These are phyloP conservation scores for Lactifluus piperatus DNA, from an alignment of 768 basidiomycete genomes.

Conservation along the genomic window DNA sequence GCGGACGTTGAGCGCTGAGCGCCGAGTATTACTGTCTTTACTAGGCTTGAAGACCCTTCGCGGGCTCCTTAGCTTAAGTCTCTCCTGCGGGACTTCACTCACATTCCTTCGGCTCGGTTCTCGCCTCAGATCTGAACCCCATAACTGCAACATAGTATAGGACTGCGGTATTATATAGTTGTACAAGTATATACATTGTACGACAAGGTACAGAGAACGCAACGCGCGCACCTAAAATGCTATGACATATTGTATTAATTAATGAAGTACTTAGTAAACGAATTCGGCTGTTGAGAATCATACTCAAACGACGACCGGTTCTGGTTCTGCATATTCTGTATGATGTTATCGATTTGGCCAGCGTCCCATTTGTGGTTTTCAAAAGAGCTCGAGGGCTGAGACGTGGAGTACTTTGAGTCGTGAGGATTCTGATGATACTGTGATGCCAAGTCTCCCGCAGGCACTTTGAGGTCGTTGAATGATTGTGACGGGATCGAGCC, in stretches of 20 bases:
- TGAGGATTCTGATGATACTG: not conserved
- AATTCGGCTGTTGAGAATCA: not conserved
- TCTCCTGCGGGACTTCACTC: no score
- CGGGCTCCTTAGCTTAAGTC: no score
- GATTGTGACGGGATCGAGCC: not conserved
- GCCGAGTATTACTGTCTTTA: no score
- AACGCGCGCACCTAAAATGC: not conserved
- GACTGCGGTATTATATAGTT: not conserved
- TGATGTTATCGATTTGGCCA: constrained; percentile 4
- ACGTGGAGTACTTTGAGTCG: not conserved
- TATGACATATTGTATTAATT: not conserved
- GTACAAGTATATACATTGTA: constrained; percentile 12
- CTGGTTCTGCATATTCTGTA: not conserved
- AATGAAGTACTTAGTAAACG: not conserved
- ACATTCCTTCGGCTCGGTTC: no score
- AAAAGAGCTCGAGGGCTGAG: not conserved
- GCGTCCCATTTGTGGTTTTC: constrained; percentile 1
- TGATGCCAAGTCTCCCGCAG: not conserved
- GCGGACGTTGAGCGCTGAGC: no score
- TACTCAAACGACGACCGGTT: not conserved
- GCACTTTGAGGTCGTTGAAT: not conserved
- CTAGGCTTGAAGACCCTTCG: no score
- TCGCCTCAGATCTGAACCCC: no score
- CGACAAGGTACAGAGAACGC: not conserved
- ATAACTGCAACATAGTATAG: not conserved